Base-by-base conservation (phyloP, 2,329 filamentous ascomycete species). In the Trichoderma atrobrunneum region DNA sequence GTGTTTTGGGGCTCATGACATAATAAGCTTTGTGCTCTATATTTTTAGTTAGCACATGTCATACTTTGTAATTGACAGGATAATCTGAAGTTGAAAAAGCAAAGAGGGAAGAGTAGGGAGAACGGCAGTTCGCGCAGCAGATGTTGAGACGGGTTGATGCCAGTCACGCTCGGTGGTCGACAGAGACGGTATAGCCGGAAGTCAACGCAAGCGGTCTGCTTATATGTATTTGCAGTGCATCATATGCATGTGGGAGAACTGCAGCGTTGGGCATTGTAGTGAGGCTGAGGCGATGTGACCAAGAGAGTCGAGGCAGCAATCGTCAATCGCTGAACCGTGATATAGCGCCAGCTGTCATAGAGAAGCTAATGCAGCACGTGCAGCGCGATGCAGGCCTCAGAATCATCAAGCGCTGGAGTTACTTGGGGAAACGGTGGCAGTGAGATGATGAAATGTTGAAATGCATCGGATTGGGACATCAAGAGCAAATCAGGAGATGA, bases 1-100 rank as follows among this genome's bases (percentile, higher is more conserved):
- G 63, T 68, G 32, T 73, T 72, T 71, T 72, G 60, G 74, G 71
- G 67, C 74, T 78, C 77, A 79, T 79, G 74, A 74, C 78, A 80
- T 79, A 74, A 28, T 63, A 39, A 21, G n/a, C n/a, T 16, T 16
- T n/a, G 56, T 30, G 62, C 61, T 59, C 69, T 71, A 32, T 32
- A 51, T 10, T 28, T 32, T 48, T 56, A 51, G 71, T 65, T 54
- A 56, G 63, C 26, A 16, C 24, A 62, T 28, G 57, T 66, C 28
- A 28, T 26, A 21, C 21, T n/a, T 61, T 0, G 26, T 51, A 39
- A 39, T 11, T 24, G 26, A 16, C 16, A 24, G 36, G 39, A 16
- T 24, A 21, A 34, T 61, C n/a, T n/a, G 43, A 32, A 28, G n/a
- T 16, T 12, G n/a, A 8, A 51, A 28, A 24, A 6, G 34, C 14